Base-by-base conservation (phyloP, 1,284 basidiomycete genomes). In the Ceratobasidium sp. region DNA sequence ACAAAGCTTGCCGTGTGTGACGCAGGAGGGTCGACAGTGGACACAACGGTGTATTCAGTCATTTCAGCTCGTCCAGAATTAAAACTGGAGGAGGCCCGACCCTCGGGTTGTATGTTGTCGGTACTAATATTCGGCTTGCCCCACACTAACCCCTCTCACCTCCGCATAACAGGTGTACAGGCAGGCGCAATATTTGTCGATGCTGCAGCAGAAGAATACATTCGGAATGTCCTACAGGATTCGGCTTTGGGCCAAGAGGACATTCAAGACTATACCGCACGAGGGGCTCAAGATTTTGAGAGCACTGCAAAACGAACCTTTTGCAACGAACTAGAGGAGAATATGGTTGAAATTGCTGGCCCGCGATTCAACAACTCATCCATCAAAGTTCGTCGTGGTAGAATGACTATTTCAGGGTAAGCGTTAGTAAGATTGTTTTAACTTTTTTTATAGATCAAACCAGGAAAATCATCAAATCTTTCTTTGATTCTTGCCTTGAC, bases 231-330 rank as follows among this genome's bases (percentile, higher is more conserved):
- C n/a, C n/a, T n/a, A n/a, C n/a, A n/a, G n/a, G n/a, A n/a, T n/a
- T n/a, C n/a, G n/a, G n/a, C n/a, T n/a, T n/a, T n/a, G n/a, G n/a
- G 58, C 42, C 2, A 12, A 61, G 33, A n/a, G 60, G 44, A 33
- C 33, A 9, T 39, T 53, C 18, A 23, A 55, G 33, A 28, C 51
- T 53, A 15, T 9, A 28, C 23, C 1, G 15, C 64, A 9, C 44
- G 64, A 26, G 73, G 61, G 1, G 63, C 69, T 28, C 69, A 69
- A 44, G 67, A 77, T 33, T 77, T 77, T n/a, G 76, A 77, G 26
- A 40, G 20, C n/a, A 28, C 5, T 49, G 44, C 67, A 20, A 77
- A 77, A 20, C 53, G 67, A 40, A 42, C 3, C 40, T 77, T 77
- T 39, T 12, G 28, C 3, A 64, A 68, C 63, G 13, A 1, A 40